Evolutionary conservation across 768 basidiomycete genomes (phyloP), one percentile per base, ranked within the genome.

Genomic region (Punctularia strigosozonata): DNA sequence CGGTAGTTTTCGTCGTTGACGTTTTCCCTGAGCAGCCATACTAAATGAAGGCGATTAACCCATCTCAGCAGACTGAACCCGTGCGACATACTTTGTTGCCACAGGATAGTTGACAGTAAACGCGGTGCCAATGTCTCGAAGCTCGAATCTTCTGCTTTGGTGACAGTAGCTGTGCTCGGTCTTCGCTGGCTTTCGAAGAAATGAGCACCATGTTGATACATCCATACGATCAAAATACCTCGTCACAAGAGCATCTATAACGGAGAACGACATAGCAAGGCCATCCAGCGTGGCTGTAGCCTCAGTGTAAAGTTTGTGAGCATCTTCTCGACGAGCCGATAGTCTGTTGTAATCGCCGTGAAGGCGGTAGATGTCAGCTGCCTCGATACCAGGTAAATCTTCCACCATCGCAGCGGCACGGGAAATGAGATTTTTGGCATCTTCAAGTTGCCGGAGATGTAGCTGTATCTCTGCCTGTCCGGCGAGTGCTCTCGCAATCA

Each of bases 401-500:
- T 64, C 56, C 35, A 77, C 50, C 6, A 72, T 45, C 39, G 54
- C 61, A 1, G 62, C 67, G 3, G 75, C 80, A 44, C 61, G 59
- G 18, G 62, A 58, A 12, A 94, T 61, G 15, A 62, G 67, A 15
- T 62, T 65, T 13, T 68, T 62, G 2, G 77, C 83, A 18, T 75
- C 73, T 5, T 72, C 65, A 4, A 80, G 49, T 26, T 67, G 62
- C 2, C 77, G 74, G 45, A 82, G 66, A 34, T 77, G 68, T 4
- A 89, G 55, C 33, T 79, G 66, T 2, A 94, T 63, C 45, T 91
- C 85, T 3, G 73, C 82, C 38, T 75, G 72, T 47, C 71, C 64
- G 0, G 77, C 66, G 21, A 80, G 57, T 0, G 86, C 84, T 6
- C 82, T 71, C 17, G 78, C 73, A 5, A 69, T 55, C 50, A 85